Percentiles rank a stretch among this genome's conserved stretches.
Evolutionary conservation across 768 basidiomycete genomes (phyloP).

Genomic region (Boletus coccyginus): DNA sequence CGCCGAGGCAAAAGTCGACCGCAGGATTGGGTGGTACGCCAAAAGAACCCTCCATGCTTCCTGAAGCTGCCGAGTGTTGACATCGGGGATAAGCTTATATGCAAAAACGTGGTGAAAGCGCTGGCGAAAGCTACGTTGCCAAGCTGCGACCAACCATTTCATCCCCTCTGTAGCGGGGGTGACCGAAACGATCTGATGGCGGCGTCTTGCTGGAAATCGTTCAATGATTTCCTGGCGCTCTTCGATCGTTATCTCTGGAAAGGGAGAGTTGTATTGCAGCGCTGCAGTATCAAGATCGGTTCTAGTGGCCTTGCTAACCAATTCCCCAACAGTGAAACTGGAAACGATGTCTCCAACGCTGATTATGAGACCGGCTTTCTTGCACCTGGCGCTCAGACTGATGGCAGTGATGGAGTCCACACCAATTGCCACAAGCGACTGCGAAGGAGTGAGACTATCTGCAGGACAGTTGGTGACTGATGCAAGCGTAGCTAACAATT

Average conservation of each 20-base stretch:
- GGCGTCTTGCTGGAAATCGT: conserved; percentile 14
- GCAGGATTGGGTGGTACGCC: conserved; percentile 37
- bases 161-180: conserved; percentile 29
- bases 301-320: conserved; percentile 13
- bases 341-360: conserved; percentile 40
- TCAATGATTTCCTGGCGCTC: conserved; percentile 11
- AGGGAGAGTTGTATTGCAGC: background rate
- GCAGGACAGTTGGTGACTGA: conserved; percentile 27
- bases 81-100: conserved; percentile 31
- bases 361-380: conserved; percentile 34
- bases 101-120: conserved; percentile 46
- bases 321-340: conserved; percentile 35
- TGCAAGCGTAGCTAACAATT: conserved; percentile 6
- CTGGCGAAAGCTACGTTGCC: conserved; percentile 40
- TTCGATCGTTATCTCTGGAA: conserved; percentile 5
- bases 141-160: conserved; percentile 41
- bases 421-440: conserved; percentile 40
- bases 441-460: conserved; percentile 31
- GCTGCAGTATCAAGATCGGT: background rate
- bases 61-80: conserved; percentile 30
- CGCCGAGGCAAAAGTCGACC: conserved; percentile 39
- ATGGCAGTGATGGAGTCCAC: conserved; percentile 52
- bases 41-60: conserved; percentile 39
- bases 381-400: conserved; percentile 39
- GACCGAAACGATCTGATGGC: conserved; percentile 17